A percentile compares a stretch with the other conserved stretches of the same genome.
Conservation (phyloP, 2,329 filamentous ascomycete species). For the Simplicillium sp. region DNA sequence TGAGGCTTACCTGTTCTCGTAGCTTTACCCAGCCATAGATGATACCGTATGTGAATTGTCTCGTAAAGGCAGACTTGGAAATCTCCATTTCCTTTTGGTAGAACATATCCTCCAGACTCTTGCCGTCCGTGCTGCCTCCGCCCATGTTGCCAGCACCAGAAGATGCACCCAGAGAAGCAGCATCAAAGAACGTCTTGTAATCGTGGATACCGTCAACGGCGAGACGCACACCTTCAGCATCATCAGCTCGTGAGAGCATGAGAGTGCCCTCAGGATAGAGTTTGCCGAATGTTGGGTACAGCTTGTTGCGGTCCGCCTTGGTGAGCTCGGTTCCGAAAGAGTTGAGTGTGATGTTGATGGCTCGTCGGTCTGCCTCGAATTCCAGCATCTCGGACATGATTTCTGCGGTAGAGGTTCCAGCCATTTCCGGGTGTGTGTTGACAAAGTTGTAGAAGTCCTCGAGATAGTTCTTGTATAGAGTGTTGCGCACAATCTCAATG, state of each 20-base stretch:
- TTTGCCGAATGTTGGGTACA: slow-evolving; percentile 86
- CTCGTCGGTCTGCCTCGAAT: slow-evolving; percentile 91
- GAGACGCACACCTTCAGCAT: slow-evolving; percentile 85
- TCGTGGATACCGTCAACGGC: slow-evolving; percentile 89
- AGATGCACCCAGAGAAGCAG: slow-evolving; percentile 65
- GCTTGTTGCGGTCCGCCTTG: slow-evolving; percentile 89
- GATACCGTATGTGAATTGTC: slow-evolving; percentile 89
- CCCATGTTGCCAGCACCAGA: slow-evolving; percentile 76
- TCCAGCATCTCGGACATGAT: slow-evolving; percentile 94
- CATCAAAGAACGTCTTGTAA: slow-evolving; percentile 94
- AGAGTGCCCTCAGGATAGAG: slow-evolving; percentile 89
- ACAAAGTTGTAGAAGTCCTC: slow-evolving; percentile 96
- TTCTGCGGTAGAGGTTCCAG: slow-evolving; percentile 80
- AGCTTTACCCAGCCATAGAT: slow-evolving; percentile 98
- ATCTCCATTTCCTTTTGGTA: slow-evolving; percentile 99
- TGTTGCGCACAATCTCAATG: slow-evolving; percentile 98
- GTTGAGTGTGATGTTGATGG: slow-evolving; percentile 99
- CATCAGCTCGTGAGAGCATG: slow-evolving; percentile 91
- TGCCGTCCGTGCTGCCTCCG: slow-evolving; percentile 69
- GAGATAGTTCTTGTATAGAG: slow-evolving; percentile 97
- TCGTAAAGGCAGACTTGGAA: slow-evolving; percentile 87
- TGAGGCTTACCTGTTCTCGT: slow-evolving; percentile 73
- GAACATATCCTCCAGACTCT: slow-evolving; percentile 93
- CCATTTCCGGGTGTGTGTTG: slow-evolving; percentile 78
- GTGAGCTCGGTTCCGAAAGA: slow-evolving; percentile 94